Evolutionary conservation across 163 green algal genomes (phyloP), one percentile per base, ranked within the genome.

Genomic region (Scenedesmus sp.): DNA sequence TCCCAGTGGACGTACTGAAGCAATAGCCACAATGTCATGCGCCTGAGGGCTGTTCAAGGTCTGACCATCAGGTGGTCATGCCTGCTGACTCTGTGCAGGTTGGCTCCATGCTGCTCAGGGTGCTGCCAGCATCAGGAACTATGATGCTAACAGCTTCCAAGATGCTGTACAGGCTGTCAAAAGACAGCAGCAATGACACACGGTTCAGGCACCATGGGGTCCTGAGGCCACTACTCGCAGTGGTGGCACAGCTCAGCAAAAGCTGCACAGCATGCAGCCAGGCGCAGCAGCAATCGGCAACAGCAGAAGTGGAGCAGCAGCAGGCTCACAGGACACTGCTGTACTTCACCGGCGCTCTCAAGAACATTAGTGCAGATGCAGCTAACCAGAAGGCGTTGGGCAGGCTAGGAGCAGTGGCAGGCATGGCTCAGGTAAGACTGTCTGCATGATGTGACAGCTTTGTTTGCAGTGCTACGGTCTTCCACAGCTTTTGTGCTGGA

Each of bases 81-180:
- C 2, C n/a, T n/a, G 13, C 56, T 70, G 22, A 33, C 13, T 73
- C 44, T 37, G n/a, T 7, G 12, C 88, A 93, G 93, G 92, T 91
- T 30, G 90, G 81, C 35, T 82, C 72, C 1, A 81, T 94, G 59
- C 59, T 95, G 91, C 89, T 94, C 59, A 80, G 89, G 18, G 89
- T 94, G 72, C 83, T 93, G 35, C 91, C 92, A 68, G 85, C 61
- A 81, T 43, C 85, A 0, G 43, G 65, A 78, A 43, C 15, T 18
- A 91, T 89, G 65, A 90, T 95, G 80, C 92, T 95, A 20, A 90
- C 95, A 83, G 91, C 93, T 33, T 86, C 88, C 24, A 95, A 95
- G 90, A 79, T 96, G 89, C 80, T 96, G 84, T 96, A 96, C 85
- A 85, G 91, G 12, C 81, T 96, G 87, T 93, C 87, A 42, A 96